Evolutionary conservation across 805 yeast genomes (phyloP), one percentile per base, ranked within the genome.

Genomic region (Sugiyamaella mastotermitis): DNA sequence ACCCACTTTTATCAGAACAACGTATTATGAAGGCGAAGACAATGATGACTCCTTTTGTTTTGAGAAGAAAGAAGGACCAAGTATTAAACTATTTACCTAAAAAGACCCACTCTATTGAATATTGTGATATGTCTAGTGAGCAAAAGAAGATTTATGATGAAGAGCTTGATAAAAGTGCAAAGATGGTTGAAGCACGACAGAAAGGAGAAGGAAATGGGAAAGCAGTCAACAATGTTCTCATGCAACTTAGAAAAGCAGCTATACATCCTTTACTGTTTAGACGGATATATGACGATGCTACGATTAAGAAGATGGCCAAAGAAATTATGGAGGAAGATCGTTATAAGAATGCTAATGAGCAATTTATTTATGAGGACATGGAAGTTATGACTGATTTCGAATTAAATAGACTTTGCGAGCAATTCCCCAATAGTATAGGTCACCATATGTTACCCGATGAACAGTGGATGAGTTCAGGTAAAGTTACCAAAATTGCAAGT

Each of bases 11-110:
- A 28, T 85, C 97, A 0, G 83, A 81, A 48, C 94, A 90, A 62
- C 94, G 98, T 0, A 87, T 92, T 45, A 72, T 78, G 23, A 83
- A 87, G 55, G 99, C 99, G 3, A 86, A 85, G 58, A 82, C 92
- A 4, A 90, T 92, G 97, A 90, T 92, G 97, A 83, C 94, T 2
- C 99, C 99, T 3, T 92, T 92, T 64, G 90, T 92, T 6, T 66
- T 92, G 52, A 74, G 99, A 61, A 78, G 99, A 58, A 81, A 80
- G 56, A 92, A 92, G 64, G 83, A 76, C 40, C 97, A 90, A 61
- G 98, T 92, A 5, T 71, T 92, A 60, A 76, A 83, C 55, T 90
- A 92, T 56, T 66, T 92, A 42, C 98, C 98, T 1, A 69, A 72
- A 21, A 92, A 92, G 56, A 62, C 66, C 39, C 85, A 80, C 42